A percentile compares a stretch with the other conserved stretches of the same genome.
phyloP scores from a whole-genome alignment of 2,329 filamentous ascomycete genomes.

The Basipetospora chlamydospora region DNA sequence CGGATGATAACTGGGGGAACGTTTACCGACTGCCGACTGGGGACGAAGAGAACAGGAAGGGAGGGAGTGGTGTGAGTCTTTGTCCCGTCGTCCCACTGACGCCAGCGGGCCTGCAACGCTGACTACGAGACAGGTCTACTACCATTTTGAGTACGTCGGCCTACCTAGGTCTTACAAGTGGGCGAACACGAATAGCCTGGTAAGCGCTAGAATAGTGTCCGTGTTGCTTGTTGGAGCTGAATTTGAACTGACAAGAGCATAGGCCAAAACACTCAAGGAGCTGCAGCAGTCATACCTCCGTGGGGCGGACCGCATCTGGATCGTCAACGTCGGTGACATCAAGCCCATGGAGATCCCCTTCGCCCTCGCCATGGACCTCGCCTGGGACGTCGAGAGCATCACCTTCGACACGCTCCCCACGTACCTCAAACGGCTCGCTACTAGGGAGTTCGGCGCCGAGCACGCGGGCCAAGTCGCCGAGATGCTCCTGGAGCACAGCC shows the following conservation, averaged over 20 bases:
- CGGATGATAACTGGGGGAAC: constrained; percentile 48
- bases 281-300: constrained; percentile 38
- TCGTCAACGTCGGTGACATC: constrained; percentile 50
- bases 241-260: too few species aligned
- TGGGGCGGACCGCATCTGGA: constrained; percentile 45
- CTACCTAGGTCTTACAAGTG: constrained; percentile 35
- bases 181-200: constrained; percentile 43
- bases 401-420: constrained; percentile 22
- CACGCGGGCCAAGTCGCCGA: constrained; percentile 36
- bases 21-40: constrained; percentile 37
- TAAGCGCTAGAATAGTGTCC: too few species aligned
- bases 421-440: constrained; percentile 1
- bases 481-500: constrained; percentile 37
- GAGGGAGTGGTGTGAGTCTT: constrained; percentile 37
- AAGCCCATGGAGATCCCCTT: constrained; percentile 45
- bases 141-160: constrained; percentile 40
- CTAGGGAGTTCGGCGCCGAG: constrained; percentile 37
- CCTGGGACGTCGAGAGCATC: constrained; percentile 25
- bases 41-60: constrained; percentile 36
- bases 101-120: background rate
- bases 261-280: constrained; percentile 20
- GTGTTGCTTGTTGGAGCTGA: too few species aligned
- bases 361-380: constrained; percentile 41
- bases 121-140: constrained; percentile 30
- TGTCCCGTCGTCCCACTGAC: too few species aligned